These are phyloP conservation scores for Blastobotrys petasosporus DNA, from an alignment of 1,139 yeast species.

Conservation along the genomic window DNA sequence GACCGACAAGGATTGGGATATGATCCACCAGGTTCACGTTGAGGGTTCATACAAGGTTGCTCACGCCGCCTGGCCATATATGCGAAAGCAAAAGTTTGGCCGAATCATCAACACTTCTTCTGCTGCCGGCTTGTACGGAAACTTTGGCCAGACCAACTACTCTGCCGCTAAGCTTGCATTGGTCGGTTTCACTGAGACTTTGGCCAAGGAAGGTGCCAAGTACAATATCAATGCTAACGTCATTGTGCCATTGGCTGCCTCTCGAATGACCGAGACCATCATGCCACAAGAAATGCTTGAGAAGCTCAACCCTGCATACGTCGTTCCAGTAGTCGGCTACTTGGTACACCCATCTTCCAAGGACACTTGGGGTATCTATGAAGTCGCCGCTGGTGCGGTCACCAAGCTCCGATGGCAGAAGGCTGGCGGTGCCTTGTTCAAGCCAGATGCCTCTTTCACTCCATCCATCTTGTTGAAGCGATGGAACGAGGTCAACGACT, in stretches of 20 bases:
- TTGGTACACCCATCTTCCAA: conserved; percentile 60
- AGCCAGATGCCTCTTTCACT: conserved; percentile 69
- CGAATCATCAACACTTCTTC: conserved; percentile 88
- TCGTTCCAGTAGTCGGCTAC: conserved; percentile 81
- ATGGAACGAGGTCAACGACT: conserved; percentile 60
- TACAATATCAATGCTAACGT: conserved; percentile 80
- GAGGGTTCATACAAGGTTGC: conserved; percentile 85
- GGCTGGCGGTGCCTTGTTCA: conserved; percentile 77
- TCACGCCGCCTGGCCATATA: conserved; percentile 88
- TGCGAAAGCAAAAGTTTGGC: conserved; percentile 80
- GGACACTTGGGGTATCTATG: conserved; percentile 71
- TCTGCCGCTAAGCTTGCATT: conserved; percentile 89
- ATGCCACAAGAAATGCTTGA: conserved; percentile 81
- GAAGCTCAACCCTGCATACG: conserved; percentile 76
- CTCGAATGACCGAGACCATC: conserved; percentile 91
- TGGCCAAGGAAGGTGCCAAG: conserved; percentile 88
- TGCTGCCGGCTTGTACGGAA: conserved; percentile 95
- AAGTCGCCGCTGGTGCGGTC: conserved; percentile 91
- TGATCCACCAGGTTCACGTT: conserved; percentile 80
- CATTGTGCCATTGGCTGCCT: conserved; percentile 91
- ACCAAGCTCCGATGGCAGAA: conserved; percentile 96
- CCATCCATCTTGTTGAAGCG: conserved; percentile 78
- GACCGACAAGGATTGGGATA: conserved; percentile 71
- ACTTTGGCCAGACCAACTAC: conserved; percentile 95
- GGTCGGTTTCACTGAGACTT: conserved; percentile 87